Evolutionary conservation across 2,329 filamentous ascomycete genomes (phyloP).

Genomic region (Cytospora paraplurivora): DNA sequence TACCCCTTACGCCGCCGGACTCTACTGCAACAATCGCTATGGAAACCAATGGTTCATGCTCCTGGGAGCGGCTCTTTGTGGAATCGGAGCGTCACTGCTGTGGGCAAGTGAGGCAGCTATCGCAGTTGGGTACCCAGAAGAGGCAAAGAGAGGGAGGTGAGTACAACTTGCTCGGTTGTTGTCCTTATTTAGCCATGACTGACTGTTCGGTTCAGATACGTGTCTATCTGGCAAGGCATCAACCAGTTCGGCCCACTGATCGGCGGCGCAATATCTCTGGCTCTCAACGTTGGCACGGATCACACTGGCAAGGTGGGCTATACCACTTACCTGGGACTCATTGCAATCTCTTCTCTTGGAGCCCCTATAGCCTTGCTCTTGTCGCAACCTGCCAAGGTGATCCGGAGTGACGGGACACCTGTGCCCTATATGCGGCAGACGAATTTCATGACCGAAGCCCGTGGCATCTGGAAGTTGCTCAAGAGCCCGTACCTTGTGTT

Average conservation of each 20-base stretch:
- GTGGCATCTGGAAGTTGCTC: constrained; percentile 41
- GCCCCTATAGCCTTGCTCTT: constrained; percentile 46
- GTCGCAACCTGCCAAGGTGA: constrained; percentile 48
- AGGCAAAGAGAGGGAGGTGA: constrained; percentile 54
- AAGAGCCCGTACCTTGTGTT: constrained; percentile 41
- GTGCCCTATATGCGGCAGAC: constrained; percentile 37
- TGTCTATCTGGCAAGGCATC: constrained; percentile 53
- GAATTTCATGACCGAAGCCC: constrained; percentile 38
- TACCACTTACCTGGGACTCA: constrained; percentile 48
- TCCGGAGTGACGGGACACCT: constrained; percentile 44
- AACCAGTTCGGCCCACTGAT: constrained; percentile 48
- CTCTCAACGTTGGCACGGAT: constrained; percentile 44
- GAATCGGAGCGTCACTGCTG: constrained; percentile 65
- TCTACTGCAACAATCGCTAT: constrained; percentile 67
- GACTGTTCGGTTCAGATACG: constrained; percentile 40
- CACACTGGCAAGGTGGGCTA: constrained; percentile 42
- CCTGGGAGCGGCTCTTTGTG: constrained; percentile 63
- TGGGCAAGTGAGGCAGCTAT: constrained; percentile 71
- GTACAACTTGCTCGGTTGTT: background rate
- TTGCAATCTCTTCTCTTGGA: constrained; percentile 50
- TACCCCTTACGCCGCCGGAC: constrained; percentile 63
- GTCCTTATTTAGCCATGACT: background rate
- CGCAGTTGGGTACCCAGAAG: constrained; percentile 64
- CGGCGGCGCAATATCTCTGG: constrained; percentile 53
- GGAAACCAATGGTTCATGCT: constrained; percentile 65